Evolutionary conservation across 177 flowering plant genomes (phyloP), one percentile per base, ranked within the genome.

Genomic region (Vitis hybrid): DNA sequence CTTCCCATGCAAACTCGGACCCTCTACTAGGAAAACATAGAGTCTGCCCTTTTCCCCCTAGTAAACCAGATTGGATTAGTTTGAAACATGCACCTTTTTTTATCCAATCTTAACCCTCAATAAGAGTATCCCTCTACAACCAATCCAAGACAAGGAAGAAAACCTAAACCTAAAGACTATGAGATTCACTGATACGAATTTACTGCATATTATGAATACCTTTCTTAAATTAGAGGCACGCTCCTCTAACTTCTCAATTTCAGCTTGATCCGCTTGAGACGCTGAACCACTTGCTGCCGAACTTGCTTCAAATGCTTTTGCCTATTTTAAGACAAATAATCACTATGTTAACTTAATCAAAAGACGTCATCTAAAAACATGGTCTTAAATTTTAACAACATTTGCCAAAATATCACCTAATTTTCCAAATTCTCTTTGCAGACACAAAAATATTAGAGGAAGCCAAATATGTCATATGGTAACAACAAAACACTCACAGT

Each of bases 191-290:
- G 17, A 32, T n/a, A 64, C 4, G 3, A 60, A 60, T 62, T 65
- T 23, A 56, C n/a, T 23, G 13, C 7, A 30, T 0, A 68, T 18
- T 11, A 39, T 2, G 19, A 56, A 9, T 82, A 94, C 98, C 97
- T 88, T 85, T 78, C 85, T 87, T 39, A 93, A 81, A 56, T 56
- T 55, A 66, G 82, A 75, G 52, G 86, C 90, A 71, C 56, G 84
- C 72, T 83, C 91, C 78, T 94, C 92, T 66, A 94, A 78, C 70
- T 80, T 85, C 62, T 88, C 88, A 8, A 84, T 73, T 72, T 91
- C 92, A 48, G 69, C 75, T 70, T 85, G 72, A 72, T 88, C 87
- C 15, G 71, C 76, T 10, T 75, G 81, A 26, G 84, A 68, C 18
- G 68, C 75, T 34, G 79, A 65, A 63, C 67, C 68, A 51, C 55